Base-by-base conservation (phyloP, 2,329 filamentous ascomycete species). In the Cadophora luteo-olivacea region DNA sequence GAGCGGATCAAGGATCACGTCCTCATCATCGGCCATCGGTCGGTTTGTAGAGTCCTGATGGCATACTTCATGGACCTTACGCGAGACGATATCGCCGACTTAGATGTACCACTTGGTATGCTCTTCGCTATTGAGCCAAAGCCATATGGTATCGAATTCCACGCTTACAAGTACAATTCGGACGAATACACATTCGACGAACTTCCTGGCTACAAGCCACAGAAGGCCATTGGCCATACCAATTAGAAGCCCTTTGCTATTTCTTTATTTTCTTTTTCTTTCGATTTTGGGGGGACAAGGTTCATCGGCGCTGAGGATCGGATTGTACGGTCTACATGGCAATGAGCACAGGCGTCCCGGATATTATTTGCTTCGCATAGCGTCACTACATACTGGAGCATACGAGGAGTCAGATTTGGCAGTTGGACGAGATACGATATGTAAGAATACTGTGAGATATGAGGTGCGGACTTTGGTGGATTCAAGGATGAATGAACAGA, bases 1-100 rank as follows among this genome's bases (percentile, higher is more conserved):
- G 96, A 99, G 84, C 91, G 96, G 69, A 98, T 97, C 85, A 97
- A 93, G 36, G 96, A 99, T 76, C 95, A 98, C 80, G 90, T 97
- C 65, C 84, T 98, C 69, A 90, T 99, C 74, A 92, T 98, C 74
- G 94, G 93, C 41, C 96, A 98, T 79, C 92, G 96, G 38, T 97
- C 93, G 3, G 91, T 98, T 49, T 95, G 93, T 66, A 89, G 96
- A 38, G 95, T 99, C 6, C 84, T 99, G 69, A 90, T 99, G 80
- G 94, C 95, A 0, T 99, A 99, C 81, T 99, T 99, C 81, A 94
- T 96, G 83, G 94, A 97, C 68, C 84, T 98, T 64, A 94, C 92
- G 61, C 86, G 94, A 45, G 91, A 97, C 72, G 92, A 97, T 76
- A 97, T 99, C 70, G 95, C 96, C 14, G 93, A 97, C 75, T 87